Evolutionary conservation across 2,329 filamentous ascomycete species (phyloP).

Genomic region (Nectriaceae sp.): DNA sequence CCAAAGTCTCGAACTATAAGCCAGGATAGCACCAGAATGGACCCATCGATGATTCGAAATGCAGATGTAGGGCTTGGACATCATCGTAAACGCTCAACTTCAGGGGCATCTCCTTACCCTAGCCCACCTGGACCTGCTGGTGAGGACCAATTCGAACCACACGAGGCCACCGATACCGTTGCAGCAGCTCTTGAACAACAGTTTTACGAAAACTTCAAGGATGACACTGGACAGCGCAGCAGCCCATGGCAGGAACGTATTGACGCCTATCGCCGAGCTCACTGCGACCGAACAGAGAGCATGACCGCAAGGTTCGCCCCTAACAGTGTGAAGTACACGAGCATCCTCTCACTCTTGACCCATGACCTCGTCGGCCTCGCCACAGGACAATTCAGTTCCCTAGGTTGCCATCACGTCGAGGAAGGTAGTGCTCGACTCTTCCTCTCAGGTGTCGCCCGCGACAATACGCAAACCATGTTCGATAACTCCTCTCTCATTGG

Average conservation of each 20-base stretch:
- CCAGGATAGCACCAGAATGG: conserved; percentile 26
- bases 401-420: conserved; percentile 31
- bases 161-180: conserved; percentile 28
- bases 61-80: conserved; percentile 16
- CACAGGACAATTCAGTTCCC: conserved; percentile 31
- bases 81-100: conserved; percentile 28
- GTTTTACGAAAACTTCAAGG: conserved; percentile 32
- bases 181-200: conserved; percentile 30
- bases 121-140: conserved; percentile 22
- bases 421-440: conserved; percentile 29
- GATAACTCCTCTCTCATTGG: conserved; percentile 21
- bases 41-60: conserved; percentile 12
- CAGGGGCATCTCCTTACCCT: conserved; percentile 24
- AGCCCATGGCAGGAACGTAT: conserved; percentile 26
- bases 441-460: conserved; percentile 28
- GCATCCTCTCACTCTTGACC: conserved; percentile 31
- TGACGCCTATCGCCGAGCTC: conserved; percentile 16
- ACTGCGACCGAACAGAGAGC: conserved; percentile 18
- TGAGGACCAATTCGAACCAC: conserved; percentile 19
- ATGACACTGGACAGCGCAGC: conserved; percentile 10
- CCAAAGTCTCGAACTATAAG: conserved; percentile 31
- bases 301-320: conserved; percentile 17
- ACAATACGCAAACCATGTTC: conserved; percentile 34
- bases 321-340: conserved; percentile 23
- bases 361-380: conserved; percentile 34